Percentiles rank a stretch among this genome's conserved stretches.
These are phyloP conservation scores for Phytophthora brassicae DNA, from an alignment of 352 stramenopile genomes.

Conservation along the genomic window DNA sequence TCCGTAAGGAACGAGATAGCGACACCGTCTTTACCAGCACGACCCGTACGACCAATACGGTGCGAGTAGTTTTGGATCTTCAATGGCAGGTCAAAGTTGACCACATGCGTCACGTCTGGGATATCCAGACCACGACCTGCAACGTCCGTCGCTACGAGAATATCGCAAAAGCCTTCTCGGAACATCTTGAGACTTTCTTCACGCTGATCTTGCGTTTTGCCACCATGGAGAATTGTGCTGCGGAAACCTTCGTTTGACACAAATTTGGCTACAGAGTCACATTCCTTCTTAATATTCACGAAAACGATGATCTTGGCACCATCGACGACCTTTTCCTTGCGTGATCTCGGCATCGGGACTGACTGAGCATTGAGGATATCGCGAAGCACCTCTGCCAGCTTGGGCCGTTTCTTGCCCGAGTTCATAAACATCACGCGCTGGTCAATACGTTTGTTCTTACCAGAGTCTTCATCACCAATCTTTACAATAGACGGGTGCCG, in stretches of 20 bases:
- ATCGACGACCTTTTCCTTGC: conserved; percentile 74
- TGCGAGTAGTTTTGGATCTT: conserved; percentile 99
- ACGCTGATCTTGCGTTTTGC: conserved; percentile 96
- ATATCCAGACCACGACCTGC: conserved; percentile 98
- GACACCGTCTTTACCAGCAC: conserved; percentile 96
- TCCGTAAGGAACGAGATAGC: conserved; percentile 98
- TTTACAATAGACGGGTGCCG: conserved; percentile 96
- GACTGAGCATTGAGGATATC: conserved; percentile 79
- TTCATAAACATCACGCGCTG: conserved; percentile 96
- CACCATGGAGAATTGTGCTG: conserved; percentile 95
- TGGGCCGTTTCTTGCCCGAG: conserved; percentile 89
- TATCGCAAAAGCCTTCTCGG: conserved; percentile 84
- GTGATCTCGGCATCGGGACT: conserved; percentile 40
- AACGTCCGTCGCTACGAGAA: conserved; percentile 94
- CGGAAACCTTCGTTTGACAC: conserved; percentile 90
- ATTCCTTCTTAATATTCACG: conserved; percentile 99
- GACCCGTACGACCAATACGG: conserved; percentile 97
- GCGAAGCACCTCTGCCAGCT: conserved; percentile 81
- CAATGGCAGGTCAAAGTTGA: conserved; percentile 98
- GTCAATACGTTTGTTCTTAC: conserved; percentile 98
- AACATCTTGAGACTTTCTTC: conserved; percentile 93
- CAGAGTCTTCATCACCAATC: conserved; percentile 97
- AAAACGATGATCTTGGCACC: conserved; percentile 99
- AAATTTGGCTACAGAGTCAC: conserved; percentile 94
- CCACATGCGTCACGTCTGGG: conserved; percentile 96